These are phyloP conservation scores for Salvia miltiorrhiza DNA, from an alignment of 257 asterid species.

Conservation along the genomic window DNA sequence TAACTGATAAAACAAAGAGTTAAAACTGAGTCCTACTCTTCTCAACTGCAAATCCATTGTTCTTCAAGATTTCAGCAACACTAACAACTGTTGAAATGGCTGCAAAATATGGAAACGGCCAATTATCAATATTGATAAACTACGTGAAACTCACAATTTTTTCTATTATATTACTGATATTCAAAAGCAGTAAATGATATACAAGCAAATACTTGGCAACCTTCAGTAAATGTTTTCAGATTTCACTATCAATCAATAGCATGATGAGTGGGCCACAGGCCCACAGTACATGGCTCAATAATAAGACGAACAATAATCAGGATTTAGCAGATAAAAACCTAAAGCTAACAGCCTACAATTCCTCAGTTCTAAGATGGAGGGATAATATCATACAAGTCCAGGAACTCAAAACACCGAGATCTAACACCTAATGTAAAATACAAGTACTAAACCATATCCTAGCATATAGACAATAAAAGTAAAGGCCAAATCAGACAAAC, in stretches of 20 bases:
- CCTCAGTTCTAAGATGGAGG: not conserved
- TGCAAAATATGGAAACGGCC: constrained; percentile 25
- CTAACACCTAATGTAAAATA: not conserved
- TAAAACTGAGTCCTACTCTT: constrained; percentile 45
- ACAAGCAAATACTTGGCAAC: not conserved
- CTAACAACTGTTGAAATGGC: constrained; percentile 80
- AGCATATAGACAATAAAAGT: not conserved
- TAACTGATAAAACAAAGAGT: not conserved
- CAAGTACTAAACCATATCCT: not conserved
- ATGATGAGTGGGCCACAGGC: not conserved
- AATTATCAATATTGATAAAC: constrained; percentile 7
- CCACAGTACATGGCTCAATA: not conserved
- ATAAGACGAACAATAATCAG: not conserved
- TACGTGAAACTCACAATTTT: not conserved
- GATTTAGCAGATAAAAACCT: not conserved
- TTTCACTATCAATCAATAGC: not conserved
- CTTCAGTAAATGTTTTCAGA: not conserved
- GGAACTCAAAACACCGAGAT: not conserved
- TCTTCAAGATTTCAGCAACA: constrained; percentile 68
- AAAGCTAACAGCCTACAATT: not conserved
- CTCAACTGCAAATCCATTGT: constrained; percentile 68
- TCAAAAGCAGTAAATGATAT: not conserved
- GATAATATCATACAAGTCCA: not conserved
- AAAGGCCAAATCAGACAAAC: not conserved
- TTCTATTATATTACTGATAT: not conserved